A percentile compares a stretch with the other conserved stretches of the same genome.
phyloP scores from a whole-genome alignment of 148 eudicot genomes.

The Dysphania ambrosioides region DNA sequence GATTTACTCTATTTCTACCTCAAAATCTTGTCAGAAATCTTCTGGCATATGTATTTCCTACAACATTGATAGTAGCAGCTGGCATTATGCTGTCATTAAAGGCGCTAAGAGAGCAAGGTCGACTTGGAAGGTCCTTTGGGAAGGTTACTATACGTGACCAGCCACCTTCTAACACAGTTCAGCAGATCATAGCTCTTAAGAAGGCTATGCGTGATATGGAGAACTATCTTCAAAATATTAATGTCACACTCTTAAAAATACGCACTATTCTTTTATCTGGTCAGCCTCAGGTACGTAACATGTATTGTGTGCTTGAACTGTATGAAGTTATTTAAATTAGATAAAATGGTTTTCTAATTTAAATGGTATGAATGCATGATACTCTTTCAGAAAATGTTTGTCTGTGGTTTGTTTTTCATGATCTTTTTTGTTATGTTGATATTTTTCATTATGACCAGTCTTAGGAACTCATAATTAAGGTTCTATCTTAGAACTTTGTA shows the following conservation, averaged over 20 bases:
- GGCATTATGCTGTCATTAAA: slow-evolving; percentile 60
- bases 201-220: slow-evolving; percentile 87
- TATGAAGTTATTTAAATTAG: not conserved
- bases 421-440: not conserved
- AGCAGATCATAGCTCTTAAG: slow-evolving; percentile 82
- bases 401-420: not conserved
- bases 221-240: slow-evolving; percentile 66
- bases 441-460: not conserved
- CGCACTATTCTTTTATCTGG: slow-evolving; percentile 79
- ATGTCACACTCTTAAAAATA: slow-evolving; percentile 66
- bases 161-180: slow-evolving; percentile 93
- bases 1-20: not conserved
- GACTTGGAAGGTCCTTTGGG: slow-evolving; percentile 85
- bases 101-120: slow-evolving; percentile 83
- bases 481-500: not conserved
- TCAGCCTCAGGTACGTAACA: slow-evolving; percentile 80
- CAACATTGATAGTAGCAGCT: slow-evolving; percentile 56
- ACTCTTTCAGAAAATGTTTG: not conserved
- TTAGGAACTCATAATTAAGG: not conserved
- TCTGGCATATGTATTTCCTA: slow-evolving; percentile 60
- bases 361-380: not conserved
- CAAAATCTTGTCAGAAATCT: slow-evolving; percentile 49
- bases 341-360: not conserved
- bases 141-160: slow-evolving; percentile 78
- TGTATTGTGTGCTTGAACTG: not conserved